These are phyloP conservation scores for Wickerhamomyces ciferrii DNA, from an alignment of 805 yeast species.

Conservation along the genomic window DNA sequence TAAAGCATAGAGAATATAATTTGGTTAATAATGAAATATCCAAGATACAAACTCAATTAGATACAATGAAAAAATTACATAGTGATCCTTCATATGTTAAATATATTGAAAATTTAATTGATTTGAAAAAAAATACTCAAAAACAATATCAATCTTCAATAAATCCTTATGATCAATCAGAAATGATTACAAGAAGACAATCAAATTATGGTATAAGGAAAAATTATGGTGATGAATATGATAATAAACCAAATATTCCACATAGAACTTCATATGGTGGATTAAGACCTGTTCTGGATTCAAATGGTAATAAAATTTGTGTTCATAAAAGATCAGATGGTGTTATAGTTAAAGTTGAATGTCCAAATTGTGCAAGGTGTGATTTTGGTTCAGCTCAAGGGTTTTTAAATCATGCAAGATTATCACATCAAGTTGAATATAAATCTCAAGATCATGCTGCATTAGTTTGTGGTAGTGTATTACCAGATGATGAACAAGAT, in stretches of 20 bases:
- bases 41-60: slow-evolving; percentile 54
- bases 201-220: slow-evolving; percentile 20
- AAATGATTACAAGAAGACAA: slow-evolving; percentile 39
- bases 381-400: slow-evolving; percentile 81
- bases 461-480: slow-evolving; percentile 52
- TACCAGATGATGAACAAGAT: slow-evolving; percentile 53
- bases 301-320: slow-evolving; percentile 37
- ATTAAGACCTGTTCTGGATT: slow-evolving; percentile 44
- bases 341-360: slow-evolving; percentile 58
- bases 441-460: slow-evolving; percentile 75
- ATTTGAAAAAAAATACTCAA: slow-evolving; percentile 38
- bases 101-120: slow-evolving; percentile 34
- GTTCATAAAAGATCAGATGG: slow-evolving; percentile 69
- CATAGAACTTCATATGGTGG: slow-evolving; percentile 33
- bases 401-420: slow-evolving; percentile 68
- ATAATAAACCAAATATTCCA: slow-evolving; percentile 21
- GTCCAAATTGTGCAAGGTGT: slow-evolving; percentile 61
- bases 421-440: slow-evolving; percentile 68
- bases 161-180: not conserved
- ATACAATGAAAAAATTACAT: slow-evolving; percentile 40
- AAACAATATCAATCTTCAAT: slow-evolving; percentile 23
- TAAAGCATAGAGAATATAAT: slow-evolving; percentile 52
- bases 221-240: slow-evolving; percentile 12
- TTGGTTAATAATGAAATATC: slow-evolving; percentile 47
- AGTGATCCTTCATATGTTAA: slow-evolving; percentile 27